Evolutionary conservation across 2,329 filamentous ascomycete species (phyloP).

Genomic region (Beauveria varroae): DNA sequence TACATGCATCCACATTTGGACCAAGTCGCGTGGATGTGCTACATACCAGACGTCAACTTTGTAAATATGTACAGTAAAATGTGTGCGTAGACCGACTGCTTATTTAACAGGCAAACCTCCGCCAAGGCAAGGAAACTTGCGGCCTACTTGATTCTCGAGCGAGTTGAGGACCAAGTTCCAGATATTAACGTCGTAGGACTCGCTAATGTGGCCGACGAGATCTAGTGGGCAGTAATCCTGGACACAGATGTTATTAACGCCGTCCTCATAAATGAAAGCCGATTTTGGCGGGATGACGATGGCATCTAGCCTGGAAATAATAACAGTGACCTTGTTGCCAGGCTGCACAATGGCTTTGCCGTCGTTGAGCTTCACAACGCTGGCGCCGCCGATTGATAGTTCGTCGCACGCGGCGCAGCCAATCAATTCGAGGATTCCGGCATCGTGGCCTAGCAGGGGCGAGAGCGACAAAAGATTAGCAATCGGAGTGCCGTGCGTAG

Average conservation of each 20-base stretch:
- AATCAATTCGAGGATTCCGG: conserved; percentile 8
- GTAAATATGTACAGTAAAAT: too few species aligned
- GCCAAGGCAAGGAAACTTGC: conserved; percentile 9
- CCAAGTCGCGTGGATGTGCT: too few species aligned
- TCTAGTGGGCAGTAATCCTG: conserved; percentile 15
- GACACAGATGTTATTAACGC: conserved; percentile 14
- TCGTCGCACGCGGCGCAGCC: conserved; percentile 16
- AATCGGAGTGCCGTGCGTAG: conserved; percentile 18
- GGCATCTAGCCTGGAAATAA: conserved; percentile 13
- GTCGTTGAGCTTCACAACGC: conserved; percentile 13
- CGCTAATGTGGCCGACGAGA: conserved; percentile 14
- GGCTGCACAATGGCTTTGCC: conserved; percentile 12
- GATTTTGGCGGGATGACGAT: conserved; percentile 12
- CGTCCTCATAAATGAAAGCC: conserved; percentile 11
- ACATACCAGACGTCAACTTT: too few species aligned
- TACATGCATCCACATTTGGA: too few species aligned
- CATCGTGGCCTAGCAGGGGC: background rate
- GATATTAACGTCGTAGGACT: conserved; percentile 13
- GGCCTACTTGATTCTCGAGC: conserved; percentile 12
- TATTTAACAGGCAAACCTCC: conserved; percentile 2
- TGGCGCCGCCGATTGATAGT: conserved; percentile 10
- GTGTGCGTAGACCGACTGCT: background rate
- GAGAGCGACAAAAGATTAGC: conserved; percentile 13
- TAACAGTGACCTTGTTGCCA: conserved; percentile 15
- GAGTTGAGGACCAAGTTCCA: conserved; percentile 15